Percentiles rank a stretch among this genome's conserved stretches.
Conservation (phyloP, 2,329 filamentous ascomycete species). For the Chaetoscypha palmicola region DNA sequence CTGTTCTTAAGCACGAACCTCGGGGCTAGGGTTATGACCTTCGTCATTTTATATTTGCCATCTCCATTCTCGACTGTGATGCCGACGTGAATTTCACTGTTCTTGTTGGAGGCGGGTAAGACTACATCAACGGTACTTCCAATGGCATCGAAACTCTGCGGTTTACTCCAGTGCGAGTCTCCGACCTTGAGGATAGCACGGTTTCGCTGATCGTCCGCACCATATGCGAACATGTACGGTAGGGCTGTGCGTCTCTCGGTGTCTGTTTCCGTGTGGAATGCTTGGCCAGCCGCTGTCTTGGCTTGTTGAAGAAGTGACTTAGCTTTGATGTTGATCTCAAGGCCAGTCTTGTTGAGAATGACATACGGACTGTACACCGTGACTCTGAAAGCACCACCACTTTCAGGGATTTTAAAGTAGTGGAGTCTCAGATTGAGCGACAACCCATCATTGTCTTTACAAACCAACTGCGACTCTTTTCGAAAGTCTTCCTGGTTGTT, state of each 20-base stretch:
- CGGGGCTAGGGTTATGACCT: constrained; percentile 87
- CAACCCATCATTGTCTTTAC: constrained; percentile 79
- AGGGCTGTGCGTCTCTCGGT: constrained; percentile 61
- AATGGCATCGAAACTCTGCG: constrained; percentile 95
- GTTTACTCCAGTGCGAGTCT: constrained; percentile 92
- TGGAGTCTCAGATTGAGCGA: constrained; percentile 78
- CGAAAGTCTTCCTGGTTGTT: constrained; percentile 82
- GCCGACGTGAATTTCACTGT: constrained; percentile 82
- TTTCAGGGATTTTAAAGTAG: constrained; percentile 84
- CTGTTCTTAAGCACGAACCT: constrained; percentile 94
- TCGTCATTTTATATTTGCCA: constrained; percentile 96
- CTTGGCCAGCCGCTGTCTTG: constrained; percentile 76
- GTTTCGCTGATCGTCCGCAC: constrained; percentile 83
- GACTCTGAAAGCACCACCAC: constrained; percentile 92
- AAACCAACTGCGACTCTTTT: constrained; percentile 68
- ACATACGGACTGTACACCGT: constrained; percentile 94
- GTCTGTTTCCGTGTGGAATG: constrained; percentile 45
- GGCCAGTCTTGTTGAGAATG: constrained; percentile 87
- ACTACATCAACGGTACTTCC: constrained; percentile 87
- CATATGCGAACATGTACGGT: constrained; percentile 95
- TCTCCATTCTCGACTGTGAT: constrained; percentile 84
- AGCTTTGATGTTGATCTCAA: constrained; percentile 79
- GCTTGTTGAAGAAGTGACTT: constrained; percentile 84
- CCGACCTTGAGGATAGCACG: constrained; percentile 80
- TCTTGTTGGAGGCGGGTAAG: constrained; percentile 61